phyloP scores from a whole-genome alignment of 2,329 filamentous ascomycete species.

The Aspergillus hortae region DNA sequence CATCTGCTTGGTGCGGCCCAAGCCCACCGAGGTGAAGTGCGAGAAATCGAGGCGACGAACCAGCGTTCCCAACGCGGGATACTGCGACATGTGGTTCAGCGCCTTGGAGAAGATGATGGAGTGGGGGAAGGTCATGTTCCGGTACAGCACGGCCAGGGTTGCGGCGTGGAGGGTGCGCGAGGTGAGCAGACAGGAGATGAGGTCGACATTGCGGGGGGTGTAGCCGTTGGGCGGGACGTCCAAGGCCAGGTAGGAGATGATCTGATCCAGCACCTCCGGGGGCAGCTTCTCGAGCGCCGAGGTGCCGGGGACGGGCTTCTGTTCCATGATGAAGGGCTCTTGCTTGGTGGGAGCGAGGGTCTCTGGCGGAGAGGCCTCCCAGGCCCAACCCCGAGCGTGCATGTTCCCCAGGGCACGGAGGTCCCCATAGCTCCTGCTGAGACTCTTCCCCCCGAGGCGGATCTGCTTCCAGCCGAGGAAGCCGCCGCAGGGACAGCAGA shows the following conservation, averaged over 20 bases:
- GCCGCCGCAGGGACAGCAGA: conserved; percentile 46
- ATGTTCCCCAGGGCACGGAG: conserved; percentile 33
- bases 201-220: conserved; percentile 71
- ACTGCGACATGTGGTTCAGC: conserved; percentile 62
- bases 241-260: conserved; percentile 70
- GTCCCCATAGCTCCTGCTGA: conserved; percentile 45
- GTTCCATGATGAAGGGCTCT: conserved; percentile 11
- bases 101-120: conserved; percentile 82
- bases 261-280: conserved; percentile 69
- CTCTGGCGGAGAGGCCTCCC: conserved; percentile 31
- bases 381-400: conserved; percentile 41
- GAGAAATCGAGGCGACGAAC: conserved; percentile 79
- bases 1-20: conserved; percentile 72
- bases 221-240: conserved; percentile 74
- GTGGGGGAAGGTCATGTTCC: conserved; percentile 76
- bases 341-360: conserved; percentile 15
- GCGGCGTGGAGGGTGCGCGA: conserved; percentile 70
- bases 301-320: conserved; percentile 27
- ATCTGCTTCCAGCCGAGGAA: conserved; percentile 46
- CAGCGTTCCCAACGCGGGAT: conserved; percentile 68
- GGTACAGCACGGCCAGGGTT: conserved; percentile 71
- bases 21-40: conserved; percentile 76
- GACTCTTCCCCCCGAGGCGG: conserved; percentile 39
- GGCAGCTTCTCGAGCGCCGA: conserved; percentile 65
- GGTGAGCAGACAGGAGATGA: conserved; percentile 72